A percentile compares a stretch with the other conserved stretches of the same genome.
Conservation (phyloP, 768 basidiomycete genomes). For the Kondoa subrosea region DNA sequence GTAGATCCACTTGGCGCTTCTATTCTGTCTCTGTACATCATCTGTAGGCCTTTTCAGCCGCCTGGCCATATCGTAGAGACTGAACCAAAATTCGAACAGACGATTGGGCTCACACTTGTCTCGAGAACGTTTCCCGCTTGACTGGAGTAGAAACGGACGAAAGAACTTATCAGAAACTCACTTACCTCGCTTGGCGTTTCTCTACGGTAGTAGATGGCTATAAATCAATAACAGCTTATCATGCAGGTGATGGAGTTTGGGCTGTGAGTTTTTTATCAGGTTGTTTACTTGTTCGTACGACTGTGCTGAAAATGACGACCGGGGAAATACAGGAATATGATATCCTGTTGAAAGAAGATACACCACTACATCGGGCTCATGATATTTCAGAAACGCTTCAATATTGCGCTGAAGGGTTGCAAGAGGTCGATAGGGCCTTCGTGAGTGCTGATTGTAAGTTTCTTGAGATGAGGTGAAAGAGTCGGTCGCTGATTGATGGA, state of each 20-base stretch:
- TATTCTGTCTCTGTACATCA: slow-evolving; percentile 15
- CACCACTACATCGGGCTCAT: background rate
- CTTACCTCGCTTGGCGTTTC: slow-evolving; percentile 15
- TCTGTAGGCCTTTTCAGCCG: background rate
- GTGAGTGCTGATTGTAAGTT: slow-evolving; percentile 32
- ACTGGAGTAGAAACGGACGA: slow-evolving; percentile 10
- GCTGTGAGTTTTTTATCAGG: slow-evolving; percentile 7
- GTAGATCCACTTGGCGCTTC: slow-evolving; percentile 9
- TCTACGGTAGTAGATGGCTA: slow-evolving; percentile 14
- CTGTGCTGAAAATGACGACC: too few species aligned
- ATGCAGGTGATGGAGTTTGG: slow-evolving; percentile 15
- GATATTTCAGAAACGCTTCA: slow-evolving; percentile 7
- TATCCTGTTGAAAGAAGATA: slow-evolving; percentile 7
- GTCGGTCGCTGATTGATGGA: too few species aligned
- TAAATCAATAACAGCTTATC: slow-evolving; percentile 17
- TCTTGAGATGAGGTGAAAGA: background rate
- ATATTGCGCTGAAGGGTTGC: slow-evolving; percentile 12
- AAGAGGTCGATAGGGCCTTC: slow-evolving; percentile 14
- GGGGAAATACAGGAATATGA: slow-evolving; percentile 11
- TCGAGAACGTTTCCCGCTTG: slow-evolving; percentile 8
- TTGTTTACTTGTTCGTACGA: background rate
- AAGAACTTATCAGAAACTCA: slow-evolving; percentile 4
- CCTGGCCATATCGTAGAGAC: background rate
- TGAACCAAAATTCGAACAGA: background rate
- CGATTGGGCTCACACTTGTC: slow-evolving; percentile 16